Base-by-base conservation (phyloP, 176 grass and related monocot genomes). In the Saccharum officinarum region DNA sequence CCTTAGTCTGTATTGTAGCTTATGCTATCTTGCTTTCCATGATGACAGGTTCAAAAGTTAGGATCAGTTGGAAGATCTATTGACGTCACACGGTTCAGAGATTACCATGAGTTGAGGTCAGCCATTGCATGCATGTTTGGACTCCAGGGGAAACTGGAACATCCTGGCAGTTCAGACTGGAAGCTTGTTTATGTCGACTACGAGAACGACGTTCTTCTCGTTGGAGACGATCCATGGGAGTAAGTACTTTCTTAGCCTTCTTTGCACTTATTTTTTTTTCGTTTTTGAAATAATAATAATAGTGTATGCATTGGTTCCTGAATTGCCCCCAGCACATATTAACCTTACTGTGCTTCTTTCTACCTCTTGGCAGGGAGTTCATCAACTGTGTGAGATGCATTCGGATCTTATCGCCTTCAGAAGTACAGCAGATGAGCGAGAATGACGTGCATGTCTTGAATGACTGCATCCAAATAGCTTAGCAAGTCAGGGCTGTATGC, bases 181-280 rank as follows among this genome's bases (percentile, higher is more conserved):
- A 99, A 96, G 86, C 93, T 99, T 38, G 97, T 99, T 42, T 99
- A 99, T 13, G 94, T 99, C 0, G 97, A 96, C 88, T 99, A 96
- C 14, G 97, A 99, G 89, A 94, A 99, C 13, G 97, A 99, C 11
- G 90, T 96, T 73, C 97, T 99, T 83, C 90, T 99, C 1, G 97
- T 99, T 20, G 97, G 94, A 30, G 97, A 99, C 59, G 97, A 99
- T 84, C 97, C 97, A 33, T 99, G 97, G 94, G 93, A 99, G 97
- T 99, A 92, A 85, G 93, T 82, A n/a, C 5, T 61, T 9, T 11
- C 12, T 50, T 66, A 30, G 2, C 10, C 63, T 34, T 40, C 76
- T 76, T 9, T 85, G 45, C 52, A 36, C 49, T 12, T 5, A 1
- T 64, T 72, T 3, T 33, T 33, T 45, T 23, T 8, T n/a, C 6